Percentiles rank a stretch among this genome's conserved stretches.
Evolutionary conservation across 768 basidiomycete genomes (phyloP).

Genomic region (Tricholoma terreum): DNA sequence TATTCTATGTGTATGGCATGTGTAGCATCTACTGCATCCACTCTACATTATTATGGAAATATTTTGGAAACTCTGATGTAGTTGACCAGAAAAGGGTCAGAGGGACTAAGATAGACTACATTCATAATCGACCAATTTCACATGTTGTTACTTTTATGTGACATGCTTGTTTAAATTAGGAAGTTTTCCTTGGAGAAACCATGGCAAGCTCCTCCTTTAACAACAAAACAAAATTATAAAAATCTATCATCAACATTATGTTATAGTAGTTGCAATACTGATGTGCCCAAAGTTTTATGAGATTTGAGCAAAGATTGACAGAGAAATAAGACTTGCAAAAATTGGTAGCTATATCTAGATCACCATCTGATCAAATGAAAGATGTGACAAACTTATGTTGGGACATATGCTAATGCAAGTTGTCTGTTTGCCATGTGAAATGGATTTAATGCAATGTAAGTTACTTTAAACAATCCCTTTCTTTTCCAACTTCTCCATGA

Average conservation of each 20-base stretch:
- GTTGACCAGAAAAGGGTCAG: too few relatives aligned
- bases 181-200: background rate
- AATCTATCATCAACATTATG: background rate
- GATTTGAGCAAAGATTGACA: background rate
- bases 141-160: background rate
- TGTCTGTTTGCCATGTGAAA: background rate
- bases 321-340: background rate
- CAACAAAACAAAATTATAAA: background rate
- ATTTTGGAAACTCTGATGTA: too few relatives aligned
- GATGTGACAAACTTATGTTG: too few relatives aligned
- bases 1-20: too few relatives aligned
- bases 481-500: too few relatives aligned
- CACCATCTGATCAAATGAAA: too few relatives aligned
- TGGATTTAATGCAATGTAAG: background rate
- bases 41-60: too few relatives aligned
- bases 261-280: background rate
- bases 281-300: background rate
- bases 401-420: too few relatives aligned
- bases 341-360: background rate
- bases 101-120: background rate
- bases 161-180: background rate
- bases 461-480: background rate
- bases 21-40: too few relatives aligned
- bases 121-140: background rate
- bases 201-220: background rate